Percentiles rank a stretch among this genome's conserved stretches.
Evolutionary conservation across 441 rosid genomes (phyloP).

Genomic region (Populus hybrid): DNA sequence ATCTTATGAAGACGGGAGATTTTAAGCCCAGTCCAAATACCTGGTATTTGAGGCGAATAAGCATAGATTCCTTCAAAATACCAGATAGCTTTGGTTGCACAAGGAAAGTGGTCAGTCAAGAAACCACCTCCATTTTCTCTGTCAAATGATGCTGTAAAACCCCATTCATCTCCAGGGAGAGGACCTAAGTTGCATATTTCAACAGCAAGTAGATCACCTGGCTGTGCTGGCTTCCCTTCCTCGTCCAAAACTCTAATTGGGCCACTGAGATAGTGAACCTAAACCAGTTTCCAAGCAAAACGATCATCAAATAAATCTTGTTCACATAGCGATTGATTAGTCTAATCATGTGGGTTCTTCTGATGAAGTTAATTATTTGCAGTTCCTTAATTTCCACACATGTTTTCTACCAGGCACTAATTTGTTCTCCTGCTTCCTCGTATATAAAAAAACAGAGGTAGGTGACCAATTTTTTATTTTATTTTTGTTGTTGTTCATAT

Average conservation of each 20-base stretch:
- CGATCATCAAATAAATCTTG: background rate
- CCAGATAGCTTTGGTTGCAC: conserved; percentile 94
- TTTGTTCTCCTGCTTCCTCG: background rate
- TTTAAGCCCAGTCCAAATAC: background rate
- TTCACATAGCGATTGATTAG: background rate
- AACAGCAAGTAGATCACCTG: conserved; percentile 81
- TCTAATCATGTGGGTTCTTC: background rate
- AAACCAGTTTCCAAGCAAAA: background rate
- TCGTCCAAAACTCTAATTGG: conserved; percentile 68
- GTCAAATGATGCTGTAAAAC: conserved; percentile 77
- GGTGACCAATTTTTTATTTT: background rate
- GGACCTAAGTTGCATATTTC: conserved; percentile 96
- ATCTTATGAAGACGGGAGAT: background rate
- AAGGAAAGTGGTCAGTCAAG: conserved; percentile 87
- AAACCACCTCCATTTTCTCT: conserved; percentile 95
- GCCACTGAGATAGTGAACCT: conserved; percentile 96
- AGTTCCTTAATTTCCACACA: background rate
- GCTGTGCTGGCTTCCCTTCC: conserved; percentile 66
- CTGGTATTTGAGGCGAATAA: conserved; percentile 82
- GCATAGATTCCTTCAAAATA: conserved; percentile 93
- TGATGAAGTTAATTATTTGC: background rate
- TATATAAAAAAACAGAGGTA: background rate
- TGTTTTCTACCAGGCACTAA: background rate
- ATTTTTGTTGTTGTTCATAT: background rate
- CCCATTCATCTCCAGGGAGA: conserved; percentile 51